A percentile compares a stretch with the other conserved stretches of the same genome.
phyloP scores from a whole-genome alignment of 2,329 filamentous ascomycete genomes.

The Fusarium brevicatenulatum region DNA sequence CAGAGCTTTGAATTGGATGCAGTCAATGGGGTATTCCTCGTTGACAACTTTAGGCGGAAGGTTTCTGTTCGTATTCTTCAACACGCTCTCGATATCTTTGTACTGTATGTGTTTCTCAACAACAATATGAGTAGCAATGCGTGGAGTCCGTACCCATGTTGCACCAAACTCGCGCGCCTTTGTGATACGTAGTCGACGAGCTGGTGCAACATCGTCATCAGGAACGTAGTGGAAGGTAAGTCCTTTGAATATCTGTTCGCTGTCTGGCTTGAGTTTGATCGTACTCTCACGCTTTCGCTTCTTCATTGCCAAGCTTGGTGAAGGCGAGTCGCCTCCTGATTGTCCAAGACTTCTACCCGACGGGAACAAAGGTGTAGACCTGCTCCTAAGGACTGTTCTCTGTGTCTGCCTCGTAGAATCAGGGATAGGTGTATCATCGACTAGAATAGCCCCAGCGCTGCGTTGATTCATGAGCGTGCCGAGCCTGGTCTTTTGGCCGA shows the following conservation, averaged over 20 bases:
- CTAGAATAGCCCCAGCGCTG: constrained; percentile 31
- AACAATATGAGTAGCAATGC: constrained; percentile 78
- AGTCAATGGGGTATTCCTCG: constrained; percentile 75
- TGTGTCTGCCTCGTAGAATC: constrained; percentile 36
- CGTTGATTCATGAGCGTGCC: constrained; percentile 31
- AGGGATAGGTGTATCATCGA: constrained; percentile 46
- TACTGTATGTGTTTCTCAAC: constrained; percentile 77
- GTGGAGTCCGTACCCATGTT: constrained; percentile 70
- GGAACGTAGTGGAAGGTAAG: constrained; percentile 83
- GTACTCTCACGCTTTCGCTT: constrained; percentile 59
- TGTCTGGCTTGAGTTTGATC: constrained; percentile 60
- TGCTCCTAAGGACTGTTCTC: constrained; percentile 40
- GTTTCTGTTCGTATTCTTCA: constrained; percentile 30
- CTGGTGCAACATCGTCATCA: constrained; percentile 76
- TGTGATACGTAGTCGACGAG: constrained; percentile 75
- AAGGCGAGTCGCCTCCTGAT: constrained; percentile 40
- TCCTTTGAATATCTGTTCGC: constrained; percentile 67
- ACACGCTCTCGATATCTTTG: constrained; percentile 67
- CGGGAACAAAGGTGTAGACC: constrained; percentile 46
- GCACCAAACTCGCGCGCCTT: constrained; percentile 82
- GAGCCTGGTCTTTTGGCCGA: constrained; percentile 36
- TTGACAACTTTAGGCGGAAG: constrained; percentile 66
- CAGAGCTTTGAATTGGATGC: constrained; percentile 66
- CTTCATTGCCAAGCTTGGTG: constrained; percentile 43
- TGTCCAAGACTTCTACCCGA: constrained; percentile 16